These are phyloP conservation scores for Emericellopsis atlantica DNA, from an alignment of 2,329 filamentous ascomycete species.

Conservation along the genomic window DNA sequence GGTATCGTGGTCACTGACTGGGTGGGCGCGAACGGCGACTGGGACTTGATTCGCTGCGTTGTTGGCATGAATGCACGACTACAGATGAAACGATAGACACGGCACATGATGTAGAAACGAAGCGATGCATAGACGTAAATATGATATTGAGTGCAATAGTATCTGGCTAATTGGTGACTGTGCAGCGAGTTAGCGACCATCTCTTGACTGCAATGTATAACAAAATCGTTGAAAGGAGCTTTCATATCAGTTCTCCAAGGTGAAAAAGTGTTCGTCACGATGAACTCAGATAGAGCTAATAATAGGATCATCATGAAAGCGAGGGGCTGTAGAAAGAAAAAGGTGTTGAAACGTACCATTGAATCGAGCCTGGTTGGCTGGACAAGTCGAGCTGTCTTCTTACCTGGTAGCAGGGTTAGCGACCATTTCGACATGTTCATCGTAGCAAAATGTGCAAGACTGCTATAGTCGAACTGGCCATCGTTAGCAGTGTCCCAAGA, in stretches of 20 bases:
- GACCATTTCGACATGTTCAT: background rate
- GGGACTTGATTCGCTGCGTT: slow-evolving; percentile 79
- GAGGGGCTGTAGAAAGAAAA: slow-evolving; percentile 7
- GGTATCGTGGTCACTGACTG: slow-evolving; percentile 89
- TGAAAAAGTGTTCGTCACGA: slow-evolving; percentile 43
- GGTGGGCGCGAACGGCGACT: slow-evolving; percentile 78
- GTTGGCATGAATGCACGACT: slow-evolving; percentile 79
- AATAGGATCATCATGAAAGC: slow-evolving; percentile 35
- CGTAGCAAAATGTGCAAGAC: background rate
- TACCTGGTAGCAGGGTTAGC: background rate
- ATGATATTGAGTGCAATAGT: background rate
- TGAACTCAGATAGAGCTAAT: slow-evolving; percentile 40
- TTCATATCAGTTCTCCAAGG: slow-evolving; percentile 48
- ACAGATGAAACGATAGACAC: slow-evolving; percentile 28
- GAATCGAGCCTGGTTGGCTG: background rate
- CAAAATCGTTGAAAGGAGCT: background rate
- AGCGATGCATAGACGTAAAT: background rate
- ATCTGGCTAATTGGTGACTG: too few relatives aligned
- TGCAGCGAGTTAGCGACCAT: background rate
- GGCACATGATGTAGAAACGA: background rate
- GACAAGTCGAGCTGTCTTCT: background rate
- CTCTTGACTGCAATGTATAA: background rate
- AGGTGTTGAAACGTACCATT: slow-evolving; percentile 6
- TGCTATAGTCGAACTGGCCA: too few relatives aligned
- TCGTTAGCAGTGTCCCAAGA: too few relatives aligned